Base-by-base conservation (phyloP, 768 basidiomycete genomes). In the Clathrus columnatus region DNA sequence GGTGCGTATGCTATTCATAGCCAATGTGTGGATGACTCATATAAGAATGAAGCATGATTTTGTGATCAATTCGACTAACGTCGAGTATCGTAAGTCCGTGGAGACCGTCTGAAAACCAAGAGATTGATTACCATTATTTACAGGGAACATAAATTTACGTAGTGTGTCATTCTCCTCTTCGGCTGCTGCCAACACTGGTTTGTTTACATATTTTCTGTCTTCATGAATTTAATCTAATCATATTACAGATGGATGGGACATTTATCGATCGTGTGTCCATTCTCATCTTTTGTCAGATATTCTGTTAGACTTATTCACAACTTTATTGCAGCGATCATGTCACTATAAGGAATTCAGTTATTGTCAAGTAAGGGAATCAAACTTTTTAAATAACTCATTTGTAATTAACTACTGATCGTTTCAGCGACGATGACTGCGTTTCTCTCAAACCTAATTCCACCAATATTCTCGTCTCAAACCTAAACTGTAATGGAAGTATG, bases 171-270 rank as follows among this genome's bases (percentile, higher is more conserved):
- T 71, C 14, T 76, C 75, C 5, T 69, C 66, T 7, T 66, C 76
- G 56, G 58, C 54, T 0, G 71, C 77, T 1, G 64, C 68, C 23
- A 81, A 82, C 59, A 80, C 79, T 5, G 72, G 71, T 68, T 3
- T 36, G 36, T 36, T 36, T 36, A 30, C 18, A 16, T 14, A 7
- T 26, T 46, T n/a, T 7, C 48, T 24, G 6, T 18, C 7, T 14
- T 27, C n/a, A 11, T 32, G n/a, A n/a, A n/a, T 44, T n/a, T 27
- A 56, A 53, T 11, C 8, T 16, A 4, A 47, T 52, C 10, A n/a
- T n/a, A n/a, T n/a, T n/a, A 5, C 57, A 67, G 82, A 84, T 61
- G 83, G 82, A 4, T 82, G 81, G 81, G 77, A 84, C 60, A 75
- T 80, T 32, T 83, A 82, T 63, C 74, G 80, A 43, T 74, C 70